A percentile compares a stretch with the other conserved stretches of the same genome.
Conservation (phyloP, 176 grass and related monocot species). For the Alopecurus myosuroides region DNA sequence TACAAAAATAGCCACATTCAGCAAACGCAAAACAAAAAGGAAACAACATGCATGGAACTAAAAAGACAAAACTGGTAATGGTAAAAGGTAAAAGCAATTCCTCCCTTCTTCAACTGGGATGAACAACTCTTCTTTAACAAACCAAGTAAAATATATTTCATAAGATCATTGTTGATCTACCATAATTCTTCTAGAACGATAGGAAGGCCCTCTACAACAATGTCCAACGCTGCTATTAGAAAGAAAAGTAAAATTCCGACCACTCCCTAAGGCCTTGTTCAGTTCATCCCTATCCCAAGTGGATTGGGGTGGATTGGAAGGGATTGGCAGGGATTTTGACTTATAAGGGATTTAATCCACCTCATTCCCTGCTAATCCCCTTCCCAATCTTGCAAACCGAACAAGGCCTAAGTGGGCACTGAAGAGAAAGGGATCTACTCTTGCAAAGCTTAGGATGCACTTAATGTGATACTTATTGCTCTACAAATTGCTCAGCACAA, state of each 20-base stretch:
- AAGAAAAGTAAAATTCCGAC: background rate
- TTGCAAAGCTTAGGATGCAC: slow-evolving; percentile 6
- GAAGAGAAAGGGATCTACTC: slow-evolving; percentile 2
- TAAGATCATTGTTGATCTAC: background rate
- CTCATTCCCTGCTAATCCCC: too few relatives aligned
- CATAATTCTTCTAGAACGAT: background rate
- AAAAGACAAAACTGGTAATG: background rate
- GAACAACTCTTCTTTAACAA: background rate
- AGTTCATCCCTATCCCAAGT: too few relatives aligned
- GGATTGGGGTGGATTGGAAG: too few relatives aligned
- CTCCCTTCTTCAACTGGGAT: background rate
- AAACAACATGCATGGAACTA: background rate
- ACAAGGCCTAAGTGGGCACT: background rate
- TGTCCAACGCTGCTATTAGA: background rate
- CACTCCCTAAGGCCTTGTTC: too few relatives aligned
- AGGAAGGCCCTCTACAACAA: background rate
- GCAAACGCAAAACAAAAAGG: background rate
- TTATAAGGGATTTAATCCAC: too few relatives aligned
- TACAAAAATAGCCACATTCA: slow-evolving; percentile 18
- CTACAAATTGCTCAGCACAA: background rate
- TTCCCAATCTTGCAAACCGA: too few relatives aligned
- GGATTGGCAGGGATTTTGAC: too few relatives aligned
- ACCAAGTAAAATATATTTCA: background rate
- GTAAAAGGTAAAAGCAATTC: background rate
- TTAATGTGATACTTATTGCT: background rate